A percentile compares a stretch with the other conserved stretches of the same genome.
Evolutionary conservation across 2,329 filamentous ascomycete species (phyloP).

Genomic region (Colletotrichum magnum): DNA sequence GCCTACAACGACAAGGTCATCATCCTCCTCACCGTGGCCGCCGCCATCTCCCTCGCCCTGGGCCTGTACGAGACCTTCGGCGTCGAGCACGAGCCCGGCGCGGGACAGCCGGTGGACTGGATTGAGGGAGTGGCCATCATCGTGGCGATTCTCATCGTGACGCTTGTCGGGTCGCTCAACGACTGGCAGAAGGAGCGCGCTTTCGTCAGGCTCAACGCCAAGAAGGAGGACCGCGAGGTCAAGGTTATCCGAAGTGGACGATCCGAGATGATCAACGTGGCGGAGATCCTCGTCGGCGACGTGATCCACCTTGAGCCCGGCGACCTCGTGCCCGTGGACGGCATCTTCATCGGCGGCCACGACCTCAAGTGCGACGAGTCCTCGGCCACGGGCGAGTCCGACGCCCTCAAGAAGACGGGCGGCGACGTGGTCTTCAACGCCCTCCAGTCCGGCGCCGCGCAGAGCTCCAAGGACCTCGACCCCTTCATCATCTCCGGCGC

Average conservation of each 20-base stretch:
- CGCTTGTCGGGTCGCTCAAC: conserved; percentile 73
- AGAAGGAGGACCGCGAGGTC: conserved; percentile 75
- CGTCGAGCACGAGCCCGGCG: conserved; percentile 56
- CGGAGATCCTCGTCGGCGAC: conserved; percentile 78
- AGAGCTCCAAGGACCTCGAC: conserved; percentile 64
- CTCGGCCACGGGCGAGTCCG: conserved; percentile 81
- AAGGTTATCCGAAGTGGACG: conserved; percentile 78
- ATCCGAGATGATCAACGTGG: conserved; percentile 73
- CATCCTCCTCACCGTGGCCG: conserved; percentile 75
- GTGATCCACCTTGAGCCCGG: conserved; percentile 78
- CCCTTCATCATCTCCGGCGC: conserved; percentile 74
- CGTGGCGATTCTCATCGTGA: conserved; percentile 75
- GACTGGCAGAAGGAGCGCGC: conserved; percentile 79
- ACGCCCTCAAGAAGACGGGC: conserved; percentile 76
- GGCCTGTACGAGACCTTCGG: conserved; percentile 78
- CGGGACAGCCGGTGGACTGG: conserved; percentile 69
- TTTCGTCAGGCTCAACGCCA: conserved; percentile 72
- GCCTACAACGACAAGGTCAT: conserved; percentile 79
- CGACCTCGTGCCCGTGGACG: conserved; percentile 79
- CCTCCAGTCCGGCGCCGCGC: conserved; percentile 62
- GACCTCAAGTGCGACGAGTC: conserved; percentile 77
- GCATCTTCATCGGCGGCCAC: conserved; percentile 73
- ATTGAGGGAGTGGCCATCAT: conserved; percentile 78
- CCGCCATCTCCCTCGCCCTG: conserved; percentile 75
- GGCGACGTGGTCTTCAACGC: conserved; percentile 71